Conservation (phyloP, 306 rosid genomes). For the Pachyrhizus erosus region DNA sequence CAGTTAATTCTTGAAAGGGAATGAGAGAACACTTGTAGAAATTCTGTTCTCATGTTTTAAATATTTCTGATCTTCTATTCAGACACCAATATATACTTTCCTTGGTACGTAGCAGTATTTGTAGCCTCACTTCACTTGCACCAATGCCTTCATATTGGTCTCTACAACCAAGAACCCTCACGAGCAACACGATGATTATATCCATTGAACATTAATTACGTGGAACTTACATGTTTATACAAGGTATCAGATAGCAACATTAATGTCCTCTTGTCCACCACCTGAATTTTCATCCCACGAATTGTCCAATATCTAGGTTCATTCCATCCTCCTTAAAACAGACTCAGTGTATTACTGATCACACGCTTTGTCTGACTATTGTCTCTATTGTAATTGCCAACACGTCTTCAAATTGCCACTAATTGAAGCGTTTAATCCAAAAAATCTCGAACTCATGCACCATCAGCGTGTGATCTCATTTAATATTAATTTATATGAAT, state of each 20-base stretch:
- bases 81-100: slow-evolving; percentile 41
- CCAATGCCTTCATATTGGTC: slow-evolving; percentile 40
- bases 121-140: slow-evolving; percentile 44
- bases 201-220: slow-evolving; percentile 61
- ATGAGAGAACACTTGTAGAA: slow-evolving; percentile 34
- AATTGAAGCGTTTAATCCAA: slow-evolving; percentile 9
- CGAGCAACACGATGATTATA: slow-evolving; percentile 58
- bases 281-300: slow-evolving; percentile 7
- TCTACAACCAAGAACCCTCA: slow-evolving; percentile 48
- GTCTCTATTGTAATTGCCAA: slow-evolving; percentile 29
- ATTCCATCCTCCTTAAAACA: slow-evolving; percentile 42
- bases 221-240: slow-evolving; percentile 25
- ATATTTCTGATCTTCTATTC: not conserved
- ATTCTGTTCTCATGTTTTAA: slow-evolving; percentile 27
- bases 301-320: slow-evolving; percentile 49
- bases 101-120: slow-evolving; percentile 46
- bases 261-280: slow-evolving; percentile 47
- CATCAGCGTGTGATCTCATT: not conserved
- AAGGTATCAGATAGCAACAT: slow-evolving; percentile 43
- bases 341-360: slow-evolving; percentile 1
- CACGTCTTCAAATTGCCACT: slow-evolving; percentile 21
- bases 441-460: not conserved
- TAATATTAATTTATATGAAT: not conserved
- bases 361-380: slow-evolving; percentile 44
- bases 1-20: slow-evolving; percentile 41